These are phyloP conservation scores for Gypsophila paniculata DNA, from an alignment of 179 eudicot genomes.

Conservation along the genomic window DNA sequence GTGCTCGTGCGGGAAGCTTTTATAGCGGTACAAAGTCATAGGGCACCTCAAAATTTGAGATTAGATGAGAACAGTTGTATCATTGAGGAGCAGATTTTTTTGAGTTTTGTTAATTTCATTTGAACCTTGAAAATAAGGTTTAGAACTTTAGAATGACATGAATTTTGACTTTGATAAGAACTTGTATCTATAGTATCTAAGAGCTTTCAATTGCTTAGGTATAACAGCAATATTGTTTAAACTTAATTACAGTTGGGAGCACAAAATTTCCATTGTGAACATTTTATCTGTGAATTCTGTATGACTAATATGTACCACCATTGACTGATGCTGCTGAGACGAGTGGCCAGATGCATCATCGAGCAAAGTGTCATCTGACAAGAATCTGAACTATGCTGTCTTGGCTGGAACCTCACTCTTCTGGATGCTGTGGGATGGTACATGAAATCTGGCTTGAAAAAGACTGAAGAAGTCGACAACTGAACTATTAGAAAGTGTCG, in stretches of 20 bases:
- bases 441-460: conserved; percentile 42
- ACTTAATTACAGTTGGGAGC: no score
- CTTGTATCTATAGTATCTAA: neutral
- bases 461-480: conserved; percentile 73
- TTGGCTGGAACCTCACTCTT: conserved; percentile 58
- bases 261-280: no score
- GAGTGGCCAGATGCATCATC: conserved; percentile 41
- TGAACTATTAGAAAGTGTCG: conserved; percentile 21
- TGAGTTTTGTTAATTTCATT: neutral
- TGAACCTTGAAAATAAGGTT: neutral
- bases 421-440: conserved; percentile 71
- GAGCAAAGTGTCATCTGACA: conserved; percentile 61
- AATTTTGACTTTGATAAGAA: neutral
- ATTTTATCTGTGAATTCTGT: no score
- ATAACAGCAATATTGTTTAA: no score
- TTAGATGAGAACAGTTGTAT: neutral
- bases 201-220: neutral
- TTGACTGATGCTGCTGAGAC: conserved; percentile 49
- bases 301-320: conserved; percentile 35
- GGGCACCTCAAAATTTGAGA: neutral
- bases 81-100: conserved; percentile 6
- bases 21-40: neutral
- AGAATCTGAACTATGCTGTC: conserved; percentile 72
- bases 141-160: neutral
- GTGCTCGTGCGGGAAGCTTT: neutral